Conservation (phyloP, 371 early-diverging fungal genomes). For the Basidiobolus meristosporus region DNA sequence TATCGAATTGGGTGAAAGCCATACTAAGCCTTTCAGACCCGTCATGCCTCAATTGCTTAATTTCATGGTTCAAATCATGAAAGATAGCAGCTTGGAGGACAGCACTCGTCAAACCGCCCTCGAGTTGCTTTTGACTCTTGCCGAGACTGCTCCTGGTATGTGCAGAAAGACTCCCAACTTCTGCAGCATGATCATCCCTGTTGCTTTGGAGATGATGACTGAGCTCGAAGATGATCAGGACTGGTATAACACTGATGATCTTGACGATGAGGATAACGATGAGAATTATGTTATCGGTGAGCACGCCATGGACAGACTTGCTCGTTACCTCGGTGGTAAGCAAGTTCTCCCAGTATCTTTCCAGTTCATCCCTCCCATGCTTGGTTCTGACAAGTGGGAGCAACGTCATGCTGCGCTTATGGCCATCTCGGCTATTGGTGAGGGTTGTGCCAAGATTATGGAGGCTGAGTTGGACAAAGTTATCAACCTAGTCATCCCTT, state of each 20-base stretch:
- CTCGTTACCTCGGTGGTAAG: conserved; percentile 77
- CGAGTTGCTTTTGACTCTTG: conserved; percentile 76
- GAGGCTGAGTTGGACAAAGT: conserved; percentile 71
- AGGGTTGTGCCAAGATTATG: conserved; percentile 89
- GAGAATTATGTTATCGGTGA: conserved; percentile 77
- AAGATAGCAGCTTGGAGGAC: conserved; percentile 51
- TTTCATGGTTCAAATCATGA: conserved; percentile 56
- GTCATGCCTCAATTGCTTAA: conserved; percentile 48
- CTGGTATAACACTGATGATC: conserved; percentile 77
- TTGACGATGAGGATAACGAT: conserved; percentile 80
- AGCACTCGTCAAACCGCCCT: conserved; percentile 67
- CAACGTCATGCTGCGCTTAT: conserved; percentile 85
- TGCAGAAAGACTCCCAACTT: conserved; percentile 67
- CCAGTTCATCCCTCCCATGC: conserved; percentile 69
- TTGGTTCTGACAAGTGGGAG: conserved; percentile 75
- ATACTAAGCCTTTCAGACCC: conserved; percentile 59
- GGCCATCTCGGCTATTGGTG: conserved; percentile 87
- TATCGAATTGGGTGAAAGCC: conserved; percentile 71
- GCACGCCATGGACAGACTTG: conserved; percentile 87
- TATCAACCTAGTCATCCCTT: conserved; percentile 58
- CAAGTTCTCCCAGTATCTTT: conserved; percentile 77
- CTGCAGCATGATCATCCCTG: conserved; percentile 52
- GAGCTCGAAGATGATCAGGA: conserved; percentile 70
- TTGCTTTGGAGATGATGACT: conserved; percentile 82
- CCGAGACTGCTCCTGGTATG: conserved; percentile 70